Evolutionary conservation across 2,329 filamentous ascomycete genomes (phyloP).

Genomic region (Pyricularia grisea): DNA sequence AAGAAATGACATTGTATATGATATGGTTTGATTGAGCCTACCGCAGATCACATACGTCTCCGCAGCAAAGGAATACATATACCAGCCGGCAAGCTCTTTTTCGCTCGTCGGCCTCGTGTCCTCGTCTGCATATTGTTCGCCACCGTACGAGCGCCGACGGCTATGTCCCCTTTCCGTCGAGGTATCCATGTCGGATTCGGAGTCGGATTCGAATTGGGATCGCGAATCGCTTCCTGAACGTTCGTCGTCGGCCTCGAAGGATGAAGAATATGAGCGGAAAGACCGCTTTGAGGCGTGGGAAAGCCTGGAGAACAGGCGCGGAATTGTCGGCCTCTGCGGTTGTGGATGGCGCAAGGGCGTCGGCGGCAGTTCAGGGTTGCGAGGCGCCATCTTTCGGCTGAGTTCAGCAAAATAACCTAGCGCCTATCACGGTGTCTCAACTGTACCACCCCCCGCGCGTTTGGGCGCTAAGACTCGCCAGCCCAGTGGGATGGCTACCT

Average conservation of each 20-base stretch:
- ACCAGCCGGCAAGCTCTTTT: constrained; percentile 89
- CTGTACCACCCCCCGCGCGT: neutral
- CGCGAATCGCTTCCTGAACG: constrained; percentile 33
- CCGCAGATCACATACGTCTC: constrained; percentile 96
- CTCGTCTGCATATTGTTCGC: constrained; percentile 61
- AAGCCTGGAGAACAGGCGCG: constrained; percentile 38
- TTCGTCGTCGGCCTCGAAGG: constrained; percentile 63
- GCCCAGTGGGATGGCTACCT: neutral
- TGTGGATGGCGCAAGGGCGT: neutral
- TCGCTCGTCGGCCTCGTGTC: constrained; percentile 80
- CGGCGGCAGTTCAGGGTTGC: constrained; percentile 5
- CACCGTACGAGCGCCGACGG: constrained; percentile 8
- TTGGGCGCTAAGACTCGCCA: neutral
- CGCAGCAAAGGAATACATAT: constrained; percentile 90
- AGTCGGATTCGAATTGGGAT: constrained; percentile 7
- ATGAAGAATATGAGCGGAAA: constrained; percentile 49
- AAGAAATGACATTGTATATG: neutral
- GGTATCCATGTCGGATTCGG: constrained; percentile 18
- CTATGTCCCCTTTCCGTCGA: constrained; percentile 8
- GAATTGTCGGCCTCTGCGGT: constrained; percentile 22
- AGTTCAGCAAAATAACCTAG: neutral
- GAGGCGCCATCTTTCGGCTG: constrained; percentile 3
- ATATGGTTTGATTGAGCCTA: constrained; percentile 29
- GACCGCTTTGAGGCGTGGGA: constrained; percentile 46
- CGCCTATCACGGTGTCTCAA: neutral